phyloP scores from a whole-genome alignment of 2,329 filamentous ascomycete genomes.

The Cladophialophora yegresii region DNA sequence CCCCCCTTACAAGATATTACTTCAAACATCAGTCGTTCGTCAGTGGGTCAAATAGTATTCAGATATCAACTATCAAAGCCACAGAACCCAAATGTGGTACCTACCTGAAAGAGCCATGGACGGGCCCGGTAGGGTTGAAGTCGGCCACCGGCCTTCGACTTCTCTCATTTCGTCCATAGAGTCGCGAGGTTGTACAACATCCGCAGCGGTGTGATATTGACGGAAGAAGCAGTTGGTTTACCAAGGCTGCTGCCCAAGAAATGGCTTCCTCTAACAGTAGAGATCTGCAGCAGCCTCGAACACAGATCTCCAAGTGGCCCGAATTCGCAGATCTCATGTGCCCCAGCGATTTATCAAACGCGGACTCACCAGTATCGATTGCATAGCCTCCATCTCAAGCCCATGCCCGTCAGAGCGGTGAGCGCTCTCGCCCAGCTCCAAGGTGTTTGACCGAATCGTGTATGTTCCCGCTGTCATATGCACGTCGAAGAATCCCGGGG shows the following conservation, averaged over 20 bases:
- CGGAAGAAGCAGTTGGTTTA: not conserved
- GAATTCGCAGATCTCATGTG: not conserved
- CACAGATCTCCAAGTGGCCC: conserved; percentile 1
- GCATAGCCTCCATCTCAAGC: not conserved
- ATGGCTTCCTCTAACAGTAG: not conserved
- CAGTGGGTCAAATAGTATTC: not conserved
- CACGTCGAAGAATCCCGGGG: conserved; percentile 23
- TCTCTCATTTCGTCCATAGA: not conserved
- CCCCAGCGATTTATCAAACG: not conserved
- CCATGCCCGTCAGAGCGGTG: not conserved
- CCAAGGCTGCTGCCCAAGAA: conserved; percentile 5
- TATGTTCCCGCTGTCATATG: conserved; percentile 31
- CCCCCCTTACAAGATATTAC: not conserved
- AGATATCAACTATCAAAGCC: not conserved
- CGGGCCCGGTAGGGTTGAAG: not conserved
- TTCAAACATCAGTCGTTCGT: not conserved
- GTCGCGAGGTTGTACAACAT: not conserved
- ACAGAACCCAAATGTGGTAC: not conserved
- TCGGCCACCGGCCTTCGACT: not conserved
- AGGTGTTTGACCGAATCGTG: not conserved
- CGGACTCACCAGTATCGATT: not conserved
- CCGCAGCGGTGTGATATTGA: not conserved
- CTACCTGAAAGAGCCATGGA: not conserved
- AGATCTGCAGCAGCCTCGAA: conserved; percentile 6
- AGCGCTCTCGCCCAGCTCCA: conserved; percentile 4